Evolutionary conservation across 441 rosid species (phyloP).

Genomic region (Adansonia rubrostipa): DNA sequence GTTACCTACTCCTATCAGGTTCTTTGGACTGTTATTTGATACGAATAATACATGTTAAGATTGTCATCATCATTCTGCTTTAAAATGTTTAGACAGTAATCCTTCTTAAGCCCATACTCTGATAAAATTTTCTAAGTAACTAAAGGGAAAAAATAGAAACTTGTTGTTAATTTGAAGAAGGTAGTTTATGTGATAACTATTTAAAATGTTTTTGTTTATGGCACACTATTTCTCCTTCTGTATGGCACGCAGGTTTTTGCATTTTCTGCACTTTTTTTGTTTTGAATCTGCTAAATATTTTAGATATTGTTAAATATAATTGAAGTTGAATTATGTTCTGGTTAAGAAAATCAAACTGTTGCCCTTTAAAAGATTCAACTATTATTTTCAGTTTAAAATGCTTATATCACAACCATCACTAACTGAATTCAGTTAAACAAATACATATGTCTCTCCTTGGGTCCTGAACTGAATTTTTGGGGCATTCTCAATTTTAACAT

Average conservation of each 20-base stretch:
- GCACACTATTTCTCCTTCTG: not conserved
- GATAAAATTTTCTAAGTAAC: not conserved
- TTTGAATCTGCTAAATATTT: not conserved
- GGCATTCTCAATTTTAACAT: not conserved
- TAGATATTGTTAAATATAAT: not conserved
- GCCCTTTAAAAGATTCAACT: not conserved
- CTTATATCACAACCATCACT: not conserved
- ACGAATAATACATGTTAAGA: not conserved
- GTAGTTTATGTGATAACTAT: not conserved
- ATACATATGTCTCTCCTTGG: not conserved
- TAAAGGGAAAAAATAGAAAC: not conserved
- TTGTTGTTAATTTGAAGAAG: not conserved
- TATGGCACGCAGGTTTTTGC: not conserved
- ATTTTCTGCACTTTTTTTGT: not conserved
- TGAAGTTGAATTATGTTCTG: not conserved
- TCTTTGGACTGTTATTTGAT: not conserved
- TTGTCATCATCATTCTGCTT: not conserved
- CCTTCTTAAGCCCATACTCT: not conserved
- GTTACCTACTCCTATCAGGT: not conserved
- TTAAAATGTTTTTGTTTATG: not conserved
- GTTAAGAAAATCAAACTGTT: not conserved
- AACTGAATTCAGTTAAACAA: not conserved
- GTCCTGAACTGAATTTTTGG: not conserved
- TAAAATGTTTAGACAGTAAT: not conserved
- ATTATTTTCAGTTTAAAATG: not conserved